Percentiles rank a stretch among this genome's conserved stretches.
Evolutionary conservation across 2,329 filamentous ascomycete genomes (phyloP).

Genomic region (Xylaria polymorpha): DNA sequence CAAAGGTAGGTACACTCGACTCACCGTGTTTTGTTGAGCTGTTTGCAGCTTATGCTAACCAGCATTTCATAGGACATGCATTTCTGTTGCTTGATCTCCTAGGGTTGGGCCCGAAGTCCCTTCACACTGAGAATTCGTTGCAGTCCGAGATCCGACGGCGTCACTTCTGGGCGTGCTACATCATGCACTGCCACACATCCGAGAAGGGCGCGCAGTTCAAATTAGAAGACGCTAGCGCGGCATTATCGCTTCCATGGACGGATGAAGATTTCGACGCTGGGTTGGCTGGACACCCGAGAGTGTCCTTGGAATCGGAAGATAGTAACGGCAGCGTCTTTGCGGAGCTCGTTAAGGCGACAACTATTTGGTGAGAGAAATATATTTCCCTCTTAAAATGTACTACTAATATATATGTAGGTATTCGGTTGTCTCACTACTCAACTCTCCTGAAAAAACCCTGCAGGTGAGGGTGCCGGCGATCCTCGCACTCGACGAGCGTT

Average conservation of each 20-base stretch:
- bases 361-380: slow-evolving; percentile 15
- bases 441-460: slow-evolving; percentile 6
- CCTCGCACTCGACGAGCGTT: slow-evolving; percentile 18
- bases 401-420: neutral
- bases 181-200: slow-evolving; percentile 24
- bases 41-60: neutral
- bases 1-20: slow-evolving; percentile 10
- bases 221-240: neutral
- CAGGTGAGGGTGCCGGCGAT: slow-evolving; percentile 20
- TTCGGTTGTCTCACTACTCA: slow-evolving; percentile 17
- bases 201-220: slow-evolving; percentile 13
- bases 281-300: neutral
- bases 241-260: slow-evolving; percentile 17
- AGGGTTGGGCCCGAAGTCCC: slow-evolving; percentile 20
- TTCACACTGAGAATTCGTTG: slow-evolving; percentile 1
- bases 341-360: slow-evolving; percentile 13
- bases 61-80: slow-evolving; percentile 14
- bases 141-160: slow-evolving; percentile 27
- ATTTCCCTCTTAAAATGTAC: neutral
- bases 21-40: neutral
- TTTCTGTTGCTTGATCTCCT: slow-evolving; percentile 22
- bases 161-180: slow-evolving; percentile 15
- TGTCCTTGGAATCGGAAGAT: slow-evolving; percentile 8
- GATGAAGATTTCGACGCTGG: slow-evolving; percentile 23
- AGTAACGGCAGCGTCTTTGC: slow-evolving; percentile 13